Conservation (phyloP, 169 alveolate genomes). For the Miamiensis avidus region DNA sequence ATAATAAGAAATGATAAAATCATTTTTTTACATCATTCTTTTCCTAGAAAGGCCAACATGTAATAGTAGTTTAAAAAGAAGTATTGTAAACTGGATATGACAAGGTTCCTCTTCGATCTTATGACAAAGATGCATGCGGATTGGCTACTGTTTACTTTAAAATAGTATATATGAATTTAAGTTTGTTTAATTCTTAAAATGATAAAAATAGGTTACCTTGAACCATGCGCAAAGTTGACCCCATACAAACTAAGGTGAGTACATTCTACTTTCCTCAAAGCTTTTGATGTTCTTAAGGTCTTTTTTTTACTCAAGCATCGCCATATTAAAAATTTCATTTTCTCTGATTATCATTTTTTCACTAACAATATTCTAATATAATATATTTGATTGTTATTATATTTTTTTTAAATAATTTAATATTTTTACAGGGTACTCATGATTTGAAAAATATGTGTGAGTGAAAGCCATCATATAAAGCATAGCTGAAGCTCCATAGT, state of each 20-base stretch:
- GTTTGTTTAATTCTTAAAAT: neutral
- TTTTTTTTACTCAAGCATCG: conserved; percentile 28
- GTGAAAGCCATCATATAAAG: conserved; percentile 72
- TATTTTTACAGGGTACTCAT: conserved; percentile 31
- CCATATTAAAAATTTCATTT: conserved; percentile 25
- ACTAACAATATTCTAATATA: conserved; percentile 36
- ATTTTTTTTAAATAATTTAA: conserved; percentile 37
- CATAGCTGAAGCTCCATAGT: conserved; percentile 64
- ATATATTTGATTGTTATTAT: conserved; percentile 18
- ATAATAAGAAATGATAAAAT: neutral
- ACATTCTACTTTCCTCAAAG: conserved; percentile 72
- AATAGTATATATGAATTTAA: no score
- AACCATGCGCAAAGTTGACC: conserved; percentile 72
- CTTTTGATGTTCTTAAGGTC: conserved; percentile 36
- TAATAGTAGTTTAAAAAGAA: conserved; percentile 24
- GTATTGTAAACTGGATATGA: conserved; percentile 33
- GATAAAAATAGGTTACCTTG: neutral
- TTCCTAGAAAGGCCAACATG: conserved; percentile 35
- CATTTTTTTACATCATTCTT: conserved; percentile 15
- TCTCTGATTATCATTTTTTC: conserved; percentile 10
- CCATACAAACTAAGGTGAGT: conserved; percentile 82
- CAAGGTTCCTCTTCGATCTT: conserved; percentile 52
- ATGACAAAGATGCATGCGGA: conserved; percentile 44
- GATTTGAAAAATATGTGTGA: conserved; percentile 71
- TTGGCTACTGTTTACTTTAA: conserved; percentile 33